Evolutionary conservation across 2,329 filamentous ascomycete species (phyloP).

Genomic region (Pezicula carpinea): DNA sequence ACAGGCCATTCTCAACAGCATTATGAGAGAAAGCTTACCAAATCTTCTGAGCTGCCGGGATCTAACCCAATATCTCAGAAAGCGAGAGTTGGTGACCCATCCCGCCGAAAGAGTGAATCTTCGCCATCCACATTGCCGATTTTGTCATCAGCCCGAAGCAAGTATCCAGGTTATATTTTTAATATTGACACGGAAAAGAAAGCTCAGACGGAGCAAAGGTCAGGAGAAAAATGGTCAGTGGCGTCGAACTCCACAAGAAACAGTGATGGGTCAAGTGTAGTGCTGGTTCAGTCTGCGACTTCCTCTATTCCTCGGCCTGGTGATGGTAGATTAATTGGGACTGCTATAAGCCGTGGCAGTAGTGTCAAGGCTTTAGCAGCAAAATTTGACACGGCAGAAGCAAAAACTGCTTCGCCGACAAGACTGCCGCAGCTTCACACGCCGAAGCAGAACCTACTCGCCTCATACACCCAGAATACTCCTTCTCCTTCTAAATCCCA

Average conservation of each 20-base stretch:
- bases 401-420: constrained; percentile 5
- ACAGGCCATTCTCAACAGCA: too few relatives aligned
- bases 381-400: constrained; percentile 18
- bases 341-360: constrained; percentile 10
- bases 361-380: constrained; percentile 26
- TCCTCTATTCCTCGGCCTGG: neutral
- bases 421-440: constrained; percentile 10
- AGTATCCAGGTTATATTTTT: too few relatives aligned
- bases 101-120: neutral
- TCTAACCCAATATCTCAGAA: neutral
- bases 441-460: constrained; percentile 12
- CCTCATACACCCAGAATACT: constrained; percentile 24
- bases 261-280: too few relatives aligned
- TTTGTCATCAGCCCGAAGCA: too few relatives aligned
- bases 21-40: too few relatives aligned
- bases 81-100: neutral
- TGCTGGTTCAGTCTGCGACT: neutral
- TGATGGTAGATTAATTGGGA: neutral
- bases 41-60: too few relatives aligned
- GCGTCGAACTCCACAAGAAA: too few relatives aligned
- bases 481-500: constrained; percentile 22
- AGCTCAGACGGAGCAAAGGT: too few relatives aligned
- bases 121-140: neutral
- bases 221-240: too few relatives aligned
- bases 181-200: too few relatives aligned